Evolutionary conservation across 805 yeast genomes (phyloP).

Genomic region (Sugiyamaella qingdaonensis): DNA sequence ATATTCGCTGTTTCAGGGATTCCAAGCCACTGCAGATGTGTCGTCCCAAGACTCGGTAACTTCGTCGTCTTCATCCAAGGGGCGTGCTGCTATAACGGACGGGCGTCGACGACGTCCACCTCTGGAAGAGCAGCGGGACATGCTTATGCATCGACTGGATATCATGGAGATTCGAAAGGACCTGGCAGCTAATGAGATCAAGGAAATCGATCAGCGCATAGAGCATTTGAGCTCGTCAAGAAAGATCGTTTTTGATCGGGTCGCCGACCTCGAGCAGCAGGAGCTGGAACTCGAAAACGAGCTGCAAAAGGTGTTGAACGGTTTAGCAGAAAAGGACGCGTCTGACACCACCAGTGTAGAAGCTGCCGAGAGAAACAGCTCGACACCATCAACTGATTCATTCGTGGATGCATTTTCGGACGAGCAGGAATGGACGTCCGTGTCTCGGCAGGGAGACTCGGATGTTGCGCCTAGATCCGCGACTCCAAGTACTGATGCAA

Average conservation of each 20-base stretch:
- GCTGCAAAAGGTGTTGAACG: conserved; percentile 9
- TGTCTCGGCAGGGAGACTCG: conserved; percentile 11
- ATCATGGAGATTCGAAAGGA: conserved; percentile 60
- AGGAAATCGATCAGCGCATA: conserved; percentile 58
- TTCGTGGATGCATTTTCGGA: conserved; percentile 9
- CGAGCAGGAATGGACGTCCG: conserved; percentile 11
- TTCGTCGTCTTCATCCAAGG: conserved; percentile 8
- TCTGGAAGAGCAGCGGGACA: conserved; percentile 36
- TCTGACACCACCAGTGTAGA: conserved; percentile 6
- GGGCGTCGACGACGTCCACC: conserved; percentile 21
- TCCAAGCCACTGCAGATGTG: conserved; percentile 44
- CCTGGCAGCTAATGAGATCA: conserved; percentile 58
- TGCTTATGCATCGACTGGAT: conserved; percentile 46
- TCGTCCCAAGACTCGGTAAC: conserved; percentile 11
- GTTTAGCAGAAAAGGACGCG: conserved; percentile 7
- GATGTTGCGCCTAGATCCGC: conserved; percentile 24
- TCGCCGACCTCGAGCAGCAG: conserved; percentile 57
- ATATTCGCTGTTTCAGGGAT: conserved; percentile 66
- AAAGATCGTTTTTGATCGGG: conserved; percentile 50
- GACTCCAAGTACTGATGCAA: background rate
- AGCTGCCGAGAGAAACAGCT: background rate
- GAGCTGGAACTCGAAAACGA: conserved; percentile 51
- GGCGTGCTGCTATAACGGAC: conserved; percentile 18
- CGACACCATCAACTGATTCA: background rate
- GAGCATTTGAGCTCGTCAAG: conserved; percentile 49